Percentiles rank a stretch among this genome's conserved stretches.
phyloP scores from a whole-genome alignment of 306 rosid species.

The Begonia peltatifolia region DNA sequence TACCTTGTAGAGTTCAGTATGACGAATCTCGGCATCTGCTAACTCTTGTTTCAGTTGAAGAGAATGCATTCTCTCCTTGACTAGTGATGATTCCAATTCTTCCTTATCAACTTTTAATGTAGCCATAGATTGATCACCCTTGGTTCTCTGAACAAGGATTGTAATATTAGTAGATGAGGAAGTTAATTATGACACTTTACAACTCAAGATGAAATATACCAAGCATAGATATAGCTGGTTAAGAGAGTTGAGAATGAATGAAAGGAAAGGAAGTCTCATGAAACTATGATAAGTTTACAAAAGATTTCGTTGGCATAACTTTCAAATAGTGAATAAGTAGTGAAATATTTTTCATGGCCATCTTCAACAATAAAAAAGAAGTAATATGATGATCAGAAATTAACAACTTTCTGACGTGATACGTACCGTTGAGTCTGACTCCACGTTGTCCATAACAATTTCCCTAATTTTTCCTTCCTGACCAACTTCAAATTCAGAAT shows the following conservation, averaged over 20 bases:
- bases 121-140: slow-evolving; percentile 33
- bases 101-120: slow-evolving; percentile 62
- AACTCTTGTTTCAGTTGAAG: slow-evolving; percentile 74
- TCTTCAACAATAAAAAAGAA: not conserved
- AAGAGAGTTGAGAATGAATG: too few relatives aligned
- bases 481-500: slow-evolving; percentile 52
- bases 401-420: slow-evolving; percentile 15
- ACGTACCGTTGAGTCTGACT: slow-evolving; percentile 40
- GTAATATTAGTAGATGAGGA: too few relatives aligned
- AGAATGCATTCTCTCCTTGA: slow-evolving; percentile 48
- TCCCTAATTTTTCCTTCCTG: slow-evolving; percentile 80
- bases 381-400: not conserved
- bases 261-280: too few relatives aligned
- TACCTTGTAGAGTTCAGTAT: slow-evolving; percentile 82
- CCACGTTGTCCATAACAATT: slow-evolving; percentile 55
- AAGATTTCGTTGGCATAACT: too few relatives aligned
- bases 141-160: slow-evolving; percentile 35
- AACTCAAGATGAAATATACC: too few relatives aligned
- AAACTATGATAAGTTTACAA: too few relatives aligned
- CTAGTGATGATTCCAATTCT: slow-evolving; percentile 59
- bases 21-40: slow-evolving; percentile 55
- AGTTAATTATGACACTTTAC: too few relatives aligned
- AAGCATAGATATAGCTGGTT: too few relatives aligned
- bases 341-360: too few relatives aligned
- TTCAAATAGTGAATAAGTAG: too few relatives aligned